Conservation (phyloP, 2,329 filamentous ascomycete species). For the Huntiella savannae region DNA sequence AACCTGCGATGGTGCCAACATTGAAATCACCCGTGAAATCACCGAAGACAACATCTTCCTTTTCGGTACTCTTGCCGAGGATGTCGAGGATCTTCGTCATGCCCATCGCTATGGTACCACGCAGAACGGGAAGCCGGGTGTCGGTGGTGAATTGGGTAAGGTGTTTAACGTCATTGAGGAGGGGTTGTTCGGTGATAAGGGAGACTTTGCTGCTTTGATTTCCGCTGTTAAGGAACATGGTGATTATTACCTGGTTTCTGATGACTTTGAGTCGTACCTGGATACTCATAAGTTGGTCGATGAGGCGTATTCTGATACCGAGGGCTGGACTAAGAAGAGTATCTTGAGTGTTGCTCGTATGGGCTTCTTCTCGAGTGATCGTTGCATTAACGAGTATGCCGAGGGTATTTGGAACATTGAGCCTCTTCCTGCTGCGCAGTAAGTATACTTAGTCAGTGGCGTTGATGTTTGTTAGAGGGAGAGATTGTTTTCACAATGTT, state of each 20-base stretch:
- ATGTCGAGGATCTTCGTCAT: constrained; percentile 91
- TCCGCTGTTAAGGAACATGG: constrained; percentile 78
- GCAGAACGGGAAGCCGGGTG: constrained; percentile 19
- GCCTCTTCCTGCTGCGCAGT: constrained; percentile 30
- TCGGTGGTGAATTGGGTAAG: constrained; percentile 57
- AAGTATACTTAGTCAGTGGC: too few species aligned
- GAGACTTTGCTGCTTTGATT: constrained; percentile 65
- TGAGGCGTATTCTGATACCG: constrained; percentile 76
- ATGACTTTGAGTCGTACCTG: constrained; percentile 91
- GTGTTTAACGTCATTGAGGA: constrained; percentile 72
- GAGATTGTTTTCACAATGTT: too few species aligned
- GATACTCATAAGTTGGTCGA: constrained; percentile 83
- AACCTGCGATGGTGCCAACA: constrained; percentile 94
- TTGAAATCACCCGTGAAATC: constrained; percentile 94
- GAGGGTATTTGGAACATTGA: constrained; percentile 96
- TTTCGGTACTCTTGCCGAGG: constrained; percentile 87
- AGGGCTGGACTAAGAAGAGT: constrained; percentile 79
- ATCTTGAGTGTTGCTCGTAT: constrained; percentile 80
- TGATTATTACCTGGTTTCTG: constrained; percentile 93
- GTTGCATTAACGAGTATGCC: constrained; percentile 93
- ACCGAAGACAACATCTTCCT: constrained; percentile 97
- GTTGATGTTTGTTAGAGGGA: too few species aligned
- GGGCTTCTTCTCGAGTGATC: constrained; percentile 93
- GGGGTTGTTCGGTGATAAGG: constrained; percentile 61
- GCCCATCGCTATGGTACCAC: constrained; percentile 69